A percentile compares a stretch with the other conserved stretches of the same genome.
phyloP scores from a whole-genome alignment of 78 protist species.

The Tieghemostelium lacteum region DNA sequence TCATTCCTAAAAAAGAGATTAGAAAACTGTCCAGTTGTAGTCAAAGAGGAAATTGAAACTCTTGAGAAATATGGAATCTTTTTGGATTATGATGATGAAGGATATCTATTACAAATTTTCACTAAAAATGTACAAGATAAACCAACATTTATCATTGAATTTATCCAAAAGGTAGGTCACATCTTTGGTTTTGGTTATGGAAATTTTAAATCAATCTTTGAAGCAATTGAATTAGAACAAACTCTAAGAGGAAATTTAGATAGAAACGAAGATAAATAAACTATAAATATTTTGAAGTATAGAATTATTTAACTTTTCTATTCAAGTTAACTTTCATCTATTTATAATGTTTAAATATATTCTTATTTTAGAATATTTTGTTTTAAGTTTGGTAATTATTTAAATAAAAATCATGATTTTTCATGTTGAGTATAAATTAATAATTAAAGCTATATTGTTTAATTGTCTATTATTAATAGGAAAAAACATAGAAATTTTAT shows the following conservation, averaged over 20 bases:
- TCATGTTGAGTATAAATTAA: no score
- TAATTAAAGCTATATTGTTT: no score
- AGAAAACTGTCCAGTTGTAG: neutral
- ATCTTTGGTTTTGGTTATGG: slow-evolving; percentile 88
- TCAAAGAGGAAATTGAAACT: slow-evolving; percentile 79
- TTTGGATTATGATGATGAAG: slow-evolving; percentile 91
- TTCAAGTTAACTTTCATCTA: no score
- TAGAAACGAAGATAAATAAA: no score
- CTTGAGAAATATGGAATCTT: slow-evolving; percentile 81
- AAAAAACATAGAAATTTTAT: no score
- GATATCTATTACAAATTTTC: slow-evolving; percentile 94
- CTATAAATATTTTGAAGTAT: no score
- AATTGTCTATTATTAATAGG: no score
- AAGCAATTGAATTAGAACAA: slow-evolving; percentile 87
- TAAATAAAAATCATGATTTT: neutral
- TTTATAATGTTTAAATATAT: neutral
- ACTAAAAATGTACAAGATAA: slow-evolving; percentile 89
- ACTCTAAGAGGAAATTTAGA: slow-evolving; percentile 42
- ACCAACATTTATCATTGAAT: slow-evolving; percentile 94
- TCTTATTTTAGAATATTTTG: neutral
- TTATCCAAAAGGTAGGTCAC: slow-evolving; percentile 85
- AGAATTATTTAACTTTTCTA: no score
- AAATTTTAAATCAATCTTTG: slow-evolving; percentile 88
- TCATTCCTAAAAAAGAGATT: slow-evolving; percentile 50
- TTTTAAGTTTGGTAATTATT: neutral